These are phyloP conservation scores for Geotrichum klebahnii DNA, from an alignment of 1,139 yeast species.

Conservation along the genomic window DNA sequence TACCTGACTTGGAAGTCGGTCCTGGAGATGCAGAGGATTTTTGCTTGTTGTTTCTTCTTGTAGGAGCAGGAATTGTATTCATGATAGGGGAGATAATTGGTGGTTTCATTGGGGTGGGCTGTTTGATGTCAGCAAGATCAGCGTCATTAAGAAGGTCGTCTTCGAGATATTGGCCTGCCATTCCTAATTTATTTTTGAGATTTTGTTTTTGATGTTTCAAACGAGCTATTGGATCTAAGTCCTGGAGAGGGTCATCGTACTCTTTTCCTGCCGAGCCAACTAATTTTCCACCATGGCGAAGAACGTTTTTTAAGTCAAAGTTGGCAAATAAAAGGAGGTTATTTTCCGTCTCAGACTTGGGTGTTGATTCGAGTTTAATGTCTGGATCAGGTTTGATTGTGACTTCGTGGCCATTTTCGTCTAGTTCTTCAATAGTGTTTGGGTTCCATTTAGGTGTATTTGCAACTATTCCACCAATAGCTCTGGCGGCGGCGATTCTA, in stretches of 20 bases:
- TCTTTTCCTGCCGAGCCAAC: conserved; percentile 65
- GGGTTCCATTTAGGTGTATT: conserved; percentile 87
- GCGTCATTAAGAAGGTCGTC: conserved; percentile 37
- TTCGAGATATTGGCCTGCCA: conserved; percentile 44
- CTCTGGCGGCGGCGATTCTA: conserved; percentile 88
- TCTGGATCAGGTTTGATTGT: conserved; percentile 24
- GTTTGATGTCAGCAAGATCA: conserved; percentile 31
- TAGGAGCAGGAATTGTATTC: conserved; percentile 26
- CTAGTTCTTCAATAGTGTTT: conserved; percentile 41
- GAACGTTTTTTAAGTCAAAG: conserved; percentile 61
- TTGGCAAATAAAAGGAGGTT: conserved; percentile 54
- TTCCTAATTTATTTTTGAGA: conserved; percentile 43
- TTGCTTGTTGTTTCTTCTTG: conserved; percentile 14
- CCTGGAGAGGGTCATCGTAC: conserved; percentile 40
- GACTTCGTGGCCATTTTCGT: conserved; percentile 25
- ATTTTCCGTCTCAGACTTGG: conserved; percentile 34
- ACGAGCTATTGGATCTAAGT: conserved; percentile 42
- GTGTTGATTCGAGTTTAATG: conserved; percentile 27
- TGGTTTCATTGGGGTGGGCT: conserved; percentile 23
- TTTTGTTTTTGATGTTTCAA: conserved; percentile 42
- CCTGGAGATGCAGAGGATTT: conserved; percentile 25
- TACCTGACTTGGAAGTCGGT: conserved; percentile 27
- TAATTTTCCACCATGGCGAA: conserved; percentile 65
- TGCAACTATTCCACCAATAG: conserved; percentile 87
- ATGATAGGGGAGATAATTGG: conserved; percentile 23